A percentile compares a stretch with the other conserved stretches of the same genome.
These are phyloP conservation scores for Collybia sordida DNA, from an alignment of 768 basidiomycete genomes.

Conservation along the genomic window DNA sequence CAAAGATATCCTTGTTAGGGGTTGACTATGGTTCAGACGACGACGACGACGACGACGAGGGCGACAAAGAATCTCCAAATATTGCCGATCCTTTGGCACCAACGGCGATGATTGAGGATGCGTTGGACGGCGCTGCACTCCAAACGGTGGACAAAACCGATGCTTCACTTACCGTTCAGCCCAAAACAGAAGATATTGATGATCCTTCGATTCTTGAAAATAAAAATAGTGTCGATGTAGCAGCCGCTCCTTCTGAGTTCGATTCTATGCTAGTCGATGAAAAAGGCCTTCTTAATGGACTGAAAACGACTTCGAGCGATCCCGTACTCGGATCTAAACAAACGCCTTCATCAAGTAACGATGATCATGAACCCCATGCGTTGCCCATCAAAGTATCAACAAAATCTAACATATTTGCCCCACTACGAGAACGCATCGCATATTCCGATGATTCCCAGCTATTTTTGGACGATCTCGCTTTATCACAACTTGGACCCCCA, in stretches of 20 bases:
- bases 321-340: conserved; percentile 48
- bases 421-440: conserved; percentile 61
- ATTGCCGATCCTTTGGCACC: conserved; percentile 64
- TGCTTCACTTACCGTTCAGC: conserved; percentile 23
- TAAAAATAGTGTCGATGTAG: conserved; percentile 8
- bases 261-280: conserved; percentile 19
- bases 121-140: conserved; percentile 37
- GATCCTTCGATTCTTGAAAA: conserved; percentile 42
- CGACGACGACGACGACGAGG: conserved; percentile 66
- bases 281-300: conserved; percentile 26
- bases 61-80: conserved; percentile 51
- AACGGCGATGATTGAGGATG: conserved; percentile 53
- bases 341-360: conserved; percentile 38
- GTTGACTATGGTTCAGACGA: conserved; percentile 66
- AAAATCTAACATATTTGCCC: conserved; percentile 49
- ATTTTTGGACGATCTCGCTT: conserved; percentile 40
- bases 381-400: conserved; percentile 34
- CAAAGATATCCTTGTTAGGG: conserved; percentile 34
- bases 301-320: conserved; percentile 58
- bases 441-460: conserved; percentile 58
- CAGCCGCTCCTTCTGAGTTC: conserved; percentile 26
- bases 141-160: conserved; percentile 22
- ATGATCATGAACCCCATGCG: conserved; percentile 30
- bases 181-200: conserved; percentile 54
- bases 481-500: conserved; percentile 26